Conservation (phyloP, 495 filamentous ascomycete species). For the Talaromyces trachyspermus region DNA sequence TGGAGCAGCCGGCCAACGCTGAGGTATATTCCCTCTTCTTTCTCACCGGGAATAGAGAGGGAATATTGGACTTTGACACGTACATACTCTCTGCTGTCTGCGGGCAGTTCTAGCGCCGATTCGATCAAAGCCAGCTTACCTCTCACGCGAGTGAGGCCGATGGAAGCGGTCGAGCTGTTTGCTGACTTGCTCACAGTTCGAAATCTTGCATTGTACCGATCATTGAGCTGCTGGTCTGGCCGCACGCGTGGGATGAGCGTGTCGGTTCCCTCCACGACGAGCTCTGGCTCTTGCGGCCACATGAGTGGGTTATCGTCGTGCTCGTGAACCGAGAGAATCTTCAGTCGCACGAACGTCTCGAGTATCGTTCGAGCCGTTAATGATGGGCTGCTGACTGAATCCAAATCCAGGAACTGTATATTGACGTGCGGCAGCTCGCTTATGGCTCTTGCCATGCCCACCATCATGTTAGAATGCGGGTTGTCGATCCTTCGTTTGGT, state of each 20-base stretch:
- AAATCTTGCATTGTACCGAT: constrained; percentile 19
- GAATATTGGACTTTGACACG: no score
- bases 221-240: constrained; percentile 12
- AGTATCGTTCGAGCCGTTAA: not conserved
- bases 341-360: not conserved
- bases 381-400: constrained; percentile 2
- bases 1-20: no score
- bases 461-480: constrained; percentile 22
- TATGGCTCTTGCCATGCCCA: constrained; percentile 24
- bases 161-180: no score
- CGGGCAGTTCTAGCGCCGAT: no score
- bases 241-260: constrained; percentile 18
- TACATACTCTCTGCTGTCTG: no score
- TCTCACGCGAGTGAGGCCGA: no score
- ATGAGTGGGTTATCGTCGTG: constrained; percentile 2
- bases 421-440: constrained; percentile 17
- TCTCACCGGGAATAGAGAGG: no score
- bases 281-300: constrained; percentile 27
- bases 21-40: no score
- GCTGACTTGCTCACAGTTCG: constrained; percentile 13
- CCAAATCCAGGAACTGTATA: constrained; percentile 24
- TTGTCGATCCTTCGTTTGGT: constrained; percentile 14
- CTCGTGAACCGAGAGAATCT: no score
- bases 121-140: no score
- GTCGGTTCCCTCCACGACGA: constrained; percentile 9